Evolutionary conservation across 2,329 filamentous ascomycete species (phyloP).

Genomic region (Talaromyces piceae): DNA sequence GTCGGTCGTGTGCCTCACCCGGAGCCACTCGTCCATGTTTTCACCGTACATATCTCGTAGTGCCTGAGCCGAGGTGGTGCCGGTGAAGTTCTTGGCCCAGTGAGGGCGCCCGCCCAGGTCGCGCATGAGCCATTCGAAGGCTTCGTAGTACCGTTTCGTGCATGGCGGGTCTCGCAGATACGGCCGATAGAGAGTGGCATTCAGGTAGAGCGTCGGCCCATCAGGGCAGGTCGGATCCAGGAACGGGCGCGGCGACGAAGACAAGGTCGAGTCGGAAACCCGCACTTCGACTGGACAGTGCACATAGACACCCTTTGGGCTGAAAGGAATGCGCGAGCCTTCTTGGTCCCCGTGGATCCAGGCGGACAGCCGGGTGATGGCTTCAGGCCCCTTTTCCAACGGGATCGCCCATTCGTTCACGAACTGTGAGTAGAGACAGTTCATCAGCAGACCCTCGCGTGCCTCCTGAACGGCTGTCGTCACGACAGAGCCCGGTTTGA

Average conservation of each 20-base stretch:
- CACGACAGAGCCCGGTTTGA: constrained; percentile 56
- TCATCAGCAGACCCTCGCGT: constrained; percentile 78
- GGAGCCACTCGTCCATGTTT: constrained; percentile 59
- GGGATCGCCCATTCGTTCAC: constrained; percentile 98
- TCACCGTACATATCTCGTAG: constrained; percentile 62
- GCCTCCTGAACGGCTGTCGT: constrained; percentile 73
- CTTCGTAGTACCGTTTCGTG: constrained; percentile 70
- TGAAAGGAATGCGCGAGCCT: constrained; percentile 68
- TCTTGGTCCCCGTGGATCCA: constrained; percentile 75
- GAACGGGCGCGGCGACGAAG: constrained; percentile 49
- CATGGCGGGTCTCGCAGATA: constrained; percentile 73
- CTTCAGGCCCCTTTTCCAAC: constrained; percentile 76
- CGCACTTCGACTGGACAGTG: constrained; percentile 92
- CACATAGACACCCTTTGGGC: constrained; percentile 69
- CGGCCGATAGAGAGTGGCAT: constrained; percentile 80
- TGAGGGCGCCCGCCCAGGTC: constrained; percentile 76
- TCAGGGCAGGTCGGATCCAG: constrained; percentile 64
- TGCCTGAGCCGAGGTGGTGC: constrained; percentile 48
- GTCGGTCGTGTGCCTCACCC: constrained; percentile 63
- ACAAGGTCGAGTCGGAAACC: constrained; percentile 60
- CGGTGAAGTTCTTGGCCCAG: constrained; percentile 86
- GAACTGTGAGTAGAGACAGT: constrained; percentile 96
- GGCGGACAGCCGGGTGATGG: constrained; percentile 69
- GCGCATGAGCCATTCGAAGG: constrained; percentile 85
- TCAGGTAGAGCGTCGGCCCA: constrained; percentile 76